Evolutionary conservation across 176 grass and related monocot genomes (phyloP).

Genomic region (Ananas comosus): DNA sequence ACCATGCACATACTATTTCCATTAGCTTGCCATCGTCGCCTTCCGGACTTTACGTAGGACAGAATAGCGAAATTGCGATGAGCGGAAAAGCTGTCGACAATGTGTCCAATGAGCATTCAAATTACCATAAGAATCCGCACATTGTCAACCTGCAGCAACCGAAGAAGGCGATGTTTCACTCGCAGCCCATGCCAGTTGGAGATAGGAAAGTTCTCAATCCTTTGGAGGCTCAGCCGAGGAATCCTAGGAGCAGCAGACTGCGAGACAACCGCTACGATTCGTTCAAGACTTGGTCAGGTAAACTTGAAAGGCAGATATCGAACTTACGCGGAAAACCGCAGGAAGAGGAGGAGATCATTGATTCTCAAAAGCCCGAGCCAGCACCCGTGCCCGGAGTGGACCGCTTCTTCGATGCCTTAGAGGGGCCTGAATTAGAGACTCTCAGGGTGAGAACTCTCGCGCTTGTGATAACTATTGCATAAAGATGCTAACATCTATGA

Average conservation of each 20-base stretch:
- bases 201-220: slow-evolving; percentile 9
- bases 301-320: slow-evolving; percentile 65
- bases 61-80: slow-evolving; percentile 4
- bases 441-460: slow-evolving; percentile 39
- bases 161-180: slow-evolving; percentile 48
- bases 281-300: slow-evolving; percentile 87
- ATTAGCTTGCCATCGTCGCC: slow-evolving; percentile 84
- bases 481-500: no score
- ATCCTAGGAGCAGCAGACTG: slow-evolving; percentile 10
- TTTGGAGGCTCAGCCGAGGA: slow-evolving; percentile 3
- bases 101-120: background rate
- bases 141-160: slow-evolving; percentile 15
- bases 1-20: slow-evolving; percentile 32
- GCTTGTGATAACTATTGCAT: background rate
- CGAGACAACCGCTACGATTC: slow-evolving; percentile 67
- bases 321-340: slow-evolving; percentile 40
- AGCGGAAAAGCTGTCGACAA: background rate
- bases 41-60: slow-evolving; percentile 22
- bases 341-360: slow-evolving; percentile 12
- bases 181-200: slow-evolving; percentile 38
- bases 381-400: slow-evolving; percentile 42
- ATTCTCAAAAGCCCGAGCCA: background rate
- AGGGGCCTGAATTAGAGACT: slow-evolving; percentile 86
- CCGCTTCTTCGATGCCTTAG: slow-evolving; percentile 85
- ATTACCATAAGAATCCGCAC: background rate